Evolutionary conservation across 192 early-diverging fungal genomes (phyloP).

Genomic region (Oehlia diaphana): DNA sequence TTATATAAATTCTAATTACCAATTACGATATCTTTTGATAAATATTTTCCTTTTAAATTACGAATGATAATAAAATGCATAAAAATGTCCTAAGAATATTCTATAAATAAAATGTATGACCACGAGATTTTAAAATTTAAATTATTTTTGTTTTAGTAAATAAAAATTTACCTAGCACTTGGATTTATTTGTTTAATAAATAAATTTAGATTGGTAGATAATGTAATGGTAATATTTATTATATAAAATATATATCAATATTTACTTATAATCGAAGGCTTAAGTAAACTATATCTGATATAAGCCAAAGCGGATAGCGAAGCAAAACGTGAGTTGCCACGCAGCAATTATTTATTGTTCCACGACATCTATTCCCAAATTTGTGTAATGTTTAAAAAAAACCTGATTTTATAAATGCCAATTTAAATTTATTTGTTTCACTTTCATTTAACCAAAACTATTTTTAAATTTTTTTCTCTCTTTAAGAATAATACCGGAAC

Average conservation of each 20-base stretch:
- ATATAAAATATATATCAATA: too few species aligned
- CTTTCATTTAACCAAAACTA: too few species aligned
- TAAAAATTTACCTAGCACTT: neutral
- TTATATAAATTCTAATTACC: too few species aligned
- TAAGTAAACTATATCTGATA: neutral
- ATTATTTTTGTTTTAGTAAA: neutral
- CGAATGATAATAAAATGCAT: too few species aligned
- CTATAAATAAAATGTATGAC: too few species aligned
- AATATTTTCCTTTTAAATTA: too few species aligned
- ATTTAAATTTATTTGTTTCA: neutral
- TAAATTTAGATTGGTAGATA: neutral
- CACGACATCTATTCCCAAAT: neutral
- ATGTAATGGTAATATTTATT: neutral
- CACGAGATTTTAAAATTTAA: neutral
- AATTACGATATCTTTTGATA: too few species aligned
- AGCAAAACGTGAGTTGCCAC: neutral
- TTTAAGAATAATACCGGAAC: neutral
- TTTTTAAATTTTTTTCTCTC: too few species aligned
- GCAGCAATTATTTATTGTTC: neutral
- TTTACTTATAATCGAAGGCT: neutral
- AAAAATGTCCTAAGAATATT: too few species aligned
- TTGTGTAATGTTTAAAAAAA: neutral
- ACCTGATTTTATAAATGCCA: neutral
- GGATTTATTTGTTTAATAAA: constrained; percentile 1
- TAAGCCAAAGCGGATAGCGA: neutral